phyloP scores from a whole-genome alignment of 2,329 filamentous ascomycete genomes.

The Fusarium citri region DNA sequence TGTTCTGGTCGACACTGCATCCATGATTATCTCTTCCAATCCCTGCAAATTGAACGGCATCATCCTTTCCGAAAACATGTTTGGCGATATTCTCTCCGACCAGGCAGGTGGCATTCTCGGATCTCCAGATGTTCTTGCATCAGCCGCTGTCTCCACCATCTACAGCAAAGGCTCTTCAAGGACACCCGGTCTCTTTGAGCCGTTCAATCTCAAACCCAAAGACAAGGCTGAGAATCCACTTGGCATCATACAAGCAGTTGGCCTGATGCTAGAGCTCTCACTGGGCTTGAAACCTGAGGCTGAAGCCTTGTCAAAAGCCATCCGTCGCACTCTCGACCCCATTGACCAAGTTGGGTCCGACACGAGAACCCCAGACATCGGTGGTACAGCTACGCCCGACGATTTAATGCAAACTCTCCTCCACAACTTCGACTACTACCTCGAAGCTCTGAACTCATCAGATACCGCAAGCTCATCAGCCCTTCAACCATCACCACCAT shows the following conservation, averaged over 20 bases:
- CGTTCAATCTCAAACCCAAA: slow-evolving; percentile 20
- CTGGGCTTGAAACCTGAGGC: slow-evolving; percentile 10
- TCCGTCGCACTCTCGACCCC: slow-evolving; percentile 31
- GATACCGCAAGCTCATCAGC: background rate
- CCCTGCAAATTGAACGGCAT: slow-evolving; percentile 41
- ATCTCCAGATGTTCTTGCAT: slow-evolving; percentile 20
- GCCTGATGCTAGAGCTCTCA: slow-evolving; percentile 21
- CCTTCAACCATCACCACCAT: background rate
- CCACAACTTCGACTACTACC: background rate
- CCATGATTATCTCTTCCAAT: slow-evolving; percentile 35
- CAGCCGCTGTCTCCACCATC: slow-evolving; percentile 8
- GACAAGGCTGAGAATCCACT: slow-evolving; percentile 8
- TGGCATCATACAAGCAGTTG: slow-evolving; percentile 17
- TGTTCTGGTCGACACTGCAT: slow-evolving; percentile 39
- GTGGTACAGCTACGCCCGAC: slow-evolving; percentile 4
- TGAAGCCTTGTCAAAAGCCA: slow-evolving; percentile 19
- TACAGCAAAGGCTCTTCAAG: background rate
- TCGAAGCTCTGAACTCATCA: background rate
- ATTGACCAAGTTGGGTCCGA: slow-evolving; percentile 26
- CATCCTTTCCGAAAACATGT: slow-evolving; percentile 43
- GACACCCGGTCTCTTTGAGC: slow-evolving; percentile 25
- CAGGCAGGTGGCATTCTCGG: slow-evolving; percentile 35
- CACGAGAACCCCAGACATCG: slow-evolving; percentile 14
- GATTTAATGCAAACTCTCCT: background rate
- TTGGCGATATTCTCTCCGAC: slow-evolving; percentile 46